Conservation (phyloP, 805 yeast species). For the Lipomyces yamanashiensis region DNA sequence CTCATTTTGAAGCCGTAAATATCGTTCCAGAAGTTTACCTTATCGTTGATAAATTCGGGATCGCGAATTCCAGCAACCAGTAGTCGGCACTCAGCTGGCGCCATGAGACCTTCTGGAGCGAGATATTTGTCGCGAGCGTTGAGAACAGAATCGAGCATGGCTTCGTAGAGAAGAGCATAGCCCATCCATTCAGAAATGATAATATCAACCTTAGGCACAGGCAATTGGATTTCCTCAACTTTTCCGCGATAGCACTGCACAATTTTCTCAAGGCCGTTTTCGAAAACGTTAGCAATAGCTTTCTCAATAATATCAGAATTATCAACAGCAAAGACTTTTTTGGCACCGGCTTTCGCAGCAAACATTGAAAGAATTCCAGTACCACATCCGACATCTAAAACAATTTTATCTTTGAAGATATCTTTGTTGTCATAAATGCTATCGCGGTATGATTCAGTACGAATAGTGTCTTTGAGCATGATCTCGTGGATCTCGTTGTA, state of each 20-base stretch:
- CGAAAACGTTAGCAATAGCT: constrained; percentile 86
- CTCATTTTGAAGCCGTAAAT: constrained; percentile 93
- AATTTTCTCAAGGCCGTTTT: constrained; percentile 83
- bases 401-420: constrained; percentile 89
- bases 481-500: constrained; percentile 98
- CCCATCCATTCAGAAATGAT: constrained; percentile 99
- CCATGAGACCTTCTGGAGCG: constrained; percentile 77
- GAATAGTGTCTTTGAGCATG: constrained; percentile 93
- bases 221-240: constrained; percentile 85
- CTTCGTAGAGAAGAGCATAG: constrained; percentile 90
- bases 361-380: constrained; percentile 98
- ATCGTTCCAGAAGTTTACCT: constrained; percentile 92
- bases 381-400: constrained; percentile 98
- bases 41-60: constrained; percentile 87
- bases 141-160: constrained; percentile 96
- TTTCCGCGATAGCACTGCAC: constrained; percentile 91
- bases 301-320: constrained; percentile 94
- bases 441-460: constrained; percentile 88
- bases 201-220: constrained; percentile 88
- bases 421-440: constrained; percentile 90
- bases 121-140: constrained; percentile 88
- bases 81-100: constrained; percentile 93
- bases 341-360: constrained; percentile 98
- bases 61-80: constrained; percentile 92
- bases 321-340: constrained; percentile 96